phyloP scores from a whole-genome alignment of 768 basidiomycete genomes.

The Harrya chromipes region DNA sequence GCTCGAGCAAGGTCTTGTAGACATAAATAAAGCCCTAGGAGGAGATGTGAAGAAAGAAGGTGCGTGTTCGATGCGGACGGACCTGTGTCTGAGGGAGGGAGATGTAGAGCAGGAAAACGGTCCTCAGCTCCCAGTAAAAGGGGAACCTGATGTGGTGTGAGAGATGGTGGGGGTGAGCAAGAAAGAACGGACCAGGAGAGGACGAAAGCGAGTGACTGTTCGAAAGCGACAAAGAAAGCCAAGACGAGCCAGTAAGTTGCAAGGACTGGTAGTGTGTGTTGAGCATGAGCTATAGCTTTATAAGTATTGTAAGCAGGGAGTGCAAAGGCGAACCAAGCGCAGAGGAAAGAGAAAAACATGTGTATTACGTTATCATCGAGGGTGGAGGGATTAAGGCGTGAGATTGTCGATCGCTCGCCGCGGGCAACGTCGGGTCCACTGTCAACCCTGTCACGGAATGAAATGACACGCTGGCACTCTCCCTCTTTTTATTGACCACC shows the following conservation, averaged over 20 bases:
- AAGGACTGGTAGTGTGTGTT: slow-evolving; percentile 55
- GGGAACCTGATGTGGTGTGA: slow-evolving; percentile 52
- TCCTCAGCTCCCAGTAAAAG: slow-evolving; percentile 74
- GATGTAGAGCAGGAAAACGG: slow-evolving; percentile 63
- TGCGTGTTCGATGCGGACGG: slow-evolving; percentile 10
- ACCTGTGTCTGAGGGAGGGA: slow-evolving; percentile 71
- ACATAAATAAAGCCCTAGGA: slow-evolving; percentile 64
- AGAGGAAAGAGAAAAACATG: slow-evolving; percentile 50
- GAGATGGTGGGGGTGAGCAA: neutral
- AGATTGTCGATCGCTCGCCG: too few species aligned
- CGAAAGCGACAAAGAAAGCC: slow-evolving; percentile 56
- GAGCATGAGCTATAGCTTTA: slow-evolving; percentile 57
- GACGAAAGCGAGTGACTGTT: slow-evolving; percentile 61
- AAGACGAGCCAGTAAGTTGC: slow-evolving; percentile 64
- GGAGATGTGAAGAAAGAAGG: slow-evolving; percentile 5
- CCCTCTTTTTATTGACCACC: slow-evolving; percentile 17
- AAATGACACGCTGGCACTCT: neutral
- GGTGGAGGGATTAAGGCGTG: neutral
- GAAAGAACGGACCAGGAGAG: slow-evolving; percentile 54
- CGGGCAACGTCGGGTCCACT: neutral
- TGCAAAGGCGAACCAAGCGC: slow-evolving; percentile 71
- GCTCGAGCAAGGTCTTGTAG: slow-evolving; percentile 57
- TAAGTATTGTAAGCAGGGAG: slow-evolving; percentile 63
- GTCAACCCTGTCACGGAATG: slow-evolving; percentile 5
- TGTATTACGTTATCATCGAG: slow-evolving; percentile 17